Evolutionary conservation across 2,329 filamentous ascomycete species (phyloP), one percentile per base, ranked within the genome.

Genomic region (Amylocarpus encephaloides): DNA sequence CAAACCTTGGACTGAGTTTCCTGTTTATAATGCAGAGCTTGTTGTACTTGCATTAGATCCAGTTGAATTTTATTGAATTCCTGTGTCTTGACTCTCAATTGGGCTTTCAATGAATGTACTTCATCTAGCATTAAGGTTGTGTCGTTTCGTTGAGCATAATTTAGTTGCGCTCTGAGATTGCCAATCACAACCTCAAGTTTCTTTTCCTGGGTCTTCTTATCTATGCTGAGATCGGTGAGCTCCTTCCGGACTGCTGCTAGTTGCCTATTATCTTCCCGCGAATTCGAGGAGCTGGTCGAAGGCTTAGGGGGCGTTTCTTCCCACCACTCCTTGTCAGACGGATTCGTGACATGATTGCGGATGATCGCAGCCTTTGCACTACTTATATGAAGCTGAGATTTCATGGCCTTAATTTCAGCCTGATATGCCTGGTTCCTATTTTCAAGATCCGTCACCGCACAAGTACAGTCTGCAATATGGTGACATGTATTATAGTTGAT

Each of bases 381-480:
- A 4, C 7, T 4, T 4, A 4, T 26, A 26, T 7, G 4, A 7
- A 26, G 22, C 22, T 26, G 22, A 26, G 7, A 10, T 30, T 15
- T n/a, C 22, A 15, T 10, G 22, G 9, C 22, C 12, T 22, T 13
- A 13, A 39, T 9, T 30, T 47, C 22, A 6, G 19, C 19, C 9
- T 9, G n/a, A n/a, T 15, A 6, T 18, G 32, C 30, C 32, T 26
- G 10, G 13, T 39, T 5, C 15, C 9, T 19, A 30, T 18, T n/a
- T 12, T 16, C 11, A 2, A 30, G 1, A 6, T 38, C 43, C 11
- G 13, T n/a, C 5, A 6, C 10, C 11, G 10, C 18, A 36, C 48
- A 50, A n/a, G 16, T 12, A 16, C 48, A 50, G 6, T 36, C 2
- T 10, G 16, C 29, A 35, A 50, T 30, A 36, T 50, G 48, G 16